A percentile compares a stretch with the other conserved stretches of the same genome.
Conservation (phyloP, 139 green algal genomes). For the Pseudopediastrum boryanum region DNA sequence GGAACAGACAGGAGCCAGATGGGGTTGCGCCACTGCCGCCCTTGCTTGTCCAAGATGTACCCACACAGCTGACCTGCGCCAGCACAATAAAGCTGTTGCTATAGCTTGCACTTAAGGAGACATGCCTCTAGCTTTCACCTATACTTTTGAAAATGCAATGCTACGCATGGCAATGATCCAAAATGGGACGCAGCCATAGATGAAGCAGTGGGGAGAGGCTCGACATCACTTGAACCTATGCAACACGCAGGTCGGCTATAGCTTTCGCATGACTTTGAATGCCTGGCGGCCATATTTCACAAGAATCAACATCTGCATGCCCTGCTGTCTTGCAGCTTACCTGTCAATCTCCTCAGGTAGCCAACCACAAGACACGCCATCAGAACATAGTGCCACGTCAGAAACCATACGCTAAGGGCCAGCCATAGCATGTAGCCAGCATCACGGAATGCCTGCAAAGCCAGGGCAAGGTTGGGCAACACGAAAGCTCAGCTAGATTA, state of each 20-base stretch:
- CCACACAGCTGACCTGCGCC: not conserved
- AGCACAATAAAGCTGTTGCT: too few relatives aligned
- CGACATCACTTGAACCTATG: not conserved
- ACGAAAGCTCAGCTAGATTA: too few relatives aligned
- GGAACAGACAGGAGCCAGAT: constrained; percentile 41
- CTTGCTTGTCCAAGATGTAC: not conserved
- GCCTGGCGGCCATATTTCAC: not conserved
- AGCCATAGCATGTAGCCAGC: constrained; percentile 2
- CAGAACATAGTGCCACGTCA: constrained; percentile 43
- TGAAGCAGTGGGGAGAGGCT: not conserved
- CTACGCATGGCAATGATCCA: too few relatives aligned
- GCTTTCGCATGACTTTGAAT: not conserved
- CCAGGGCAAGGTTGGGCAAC: not conserved
- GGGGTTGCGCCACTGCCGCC: not conserved
- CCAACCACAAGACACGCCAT: constrained; percentile 39
- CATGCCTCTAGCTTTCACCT: too few relatives aligned
- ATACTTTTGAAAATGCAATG: too few relatives aligned
- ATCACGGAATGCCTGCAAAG: not conserved
- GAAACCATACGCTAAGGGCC: constrained; percentile 11
- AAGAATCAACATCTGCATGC: too few relatives aligned
- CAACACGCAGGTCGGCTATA: not conserved
- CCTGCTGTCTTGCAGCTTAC: not conserved
- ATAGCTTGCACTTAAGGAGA: too few relatives aligned
- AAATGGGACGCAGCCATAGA: too few relatives aligned
- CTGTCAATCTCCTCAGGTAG: not conserved